These are phyloP conservation scores for Spathaspora boniae DNA, from an alignment of 805 yeast genomes.

Conservation along the genomic window DNA sequence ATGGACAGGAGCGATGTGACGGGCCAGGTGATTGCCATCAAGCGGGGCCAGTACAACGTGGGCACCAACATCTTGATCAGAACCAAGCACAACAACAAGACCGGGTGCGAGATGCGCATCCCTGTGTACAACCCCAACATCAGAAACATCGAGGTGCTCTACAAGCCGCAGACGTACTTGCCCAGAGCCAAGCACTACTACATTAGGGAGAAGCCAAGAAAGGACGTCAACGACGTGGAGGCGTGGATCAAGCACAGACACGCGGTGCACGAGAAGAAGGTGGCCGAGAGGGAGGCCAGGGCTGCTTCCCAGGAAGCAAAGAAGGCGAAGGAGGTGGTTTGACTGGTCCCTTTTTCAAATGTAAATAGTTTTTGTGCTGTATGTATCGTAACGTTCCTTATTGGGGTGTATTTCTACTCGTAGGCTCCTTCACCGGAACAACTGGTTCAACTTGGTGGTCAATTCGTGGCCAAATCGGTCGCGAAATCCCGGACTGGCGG, in stretches of 20 bases:
- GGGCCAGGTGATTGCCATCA: conserved; percentile 78
- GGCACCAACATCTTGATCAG: conserved; percentile 78
- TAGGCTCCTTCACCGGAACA: conserved; percentile 1
- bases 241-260: conserved; percentile 24
- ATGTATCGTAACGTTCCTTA: too few species aligned
- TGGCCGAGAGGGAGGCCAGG: conserved; percentile 7
- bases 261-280: conserved; percentile 3
- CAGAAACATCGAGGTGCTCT: conserved; percentile 70
- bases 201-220: conserved; percentile 68
- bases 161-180: conserved; percentile 70
- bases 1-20: conserved; percentile 63
- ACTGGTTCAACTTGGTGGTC: conserved; percentile 14
- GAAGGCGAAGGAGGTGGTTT: not conserved
- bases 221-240: conserved; percentile 74
- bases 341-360: too few species aligned
- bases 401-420: not conserved
- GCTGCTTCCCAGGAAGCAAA: conserved; percentile 1
- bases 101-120: conserved; percentile 83
- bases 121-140: conserved; percentile 80
- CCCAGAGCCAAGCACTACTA: conserved; percentile 83
- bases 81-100: conserved; percentile 71
- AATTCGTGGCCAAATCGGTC: conserved; percentile 17
- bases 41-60: conserved; percentile 55
- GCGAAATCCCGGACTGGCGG: conserved; percentile 19
- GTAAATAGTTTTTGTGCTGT: too few species aligned